These are phyloP conservation scores for Huntiella moniliformis DNA, from an alignment of 2,329 filamentous ascomycete species.

Conservation along the genomic window DNA sequence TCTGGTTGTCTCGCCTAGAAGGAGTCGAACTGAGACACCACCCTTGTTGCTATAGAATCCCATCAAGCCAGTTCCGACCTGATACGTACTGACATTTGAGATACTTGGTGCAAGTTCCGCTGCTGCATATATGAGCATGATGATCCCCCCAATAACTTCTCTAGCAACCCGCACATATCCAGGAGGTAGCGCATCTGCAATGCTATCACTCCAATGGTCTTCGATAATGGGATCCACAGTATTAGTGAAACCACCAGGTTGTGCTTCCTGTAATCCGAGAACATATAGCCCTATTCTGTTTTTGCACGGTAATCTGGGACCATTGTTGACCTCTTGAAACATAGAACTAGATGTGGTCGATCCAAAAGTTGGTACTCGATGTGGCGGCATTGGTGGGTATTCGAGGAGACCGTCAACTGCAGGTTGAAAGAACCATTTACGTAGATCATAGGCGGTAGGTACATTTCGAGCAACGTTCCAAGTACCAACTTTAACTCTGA, in stretches of 20 bases:
- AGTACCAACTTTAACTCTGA: conserved; percentile 75
- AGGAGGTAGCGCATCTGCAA: conserved; percentile 53
- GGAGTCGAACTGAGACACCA: conserved; percentile 59
- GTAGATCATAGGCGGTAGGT: conserved; percentile 73
- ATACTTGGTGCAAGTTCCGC: conserved; percentile 55
- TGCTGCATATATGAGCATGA: conserved; percentile 72
- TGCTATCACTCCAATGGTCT: conserved; percentile 61
- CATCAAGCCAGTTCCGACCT: conserved; percentile 73
- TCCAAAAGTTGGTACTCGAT: conserved; percentile 2
- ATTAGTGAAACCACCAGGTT: conserved; percentile 68
- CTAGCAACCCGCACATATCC: conserved; percentile 62
- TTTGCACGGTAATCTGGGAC: conserved; percentile 8
- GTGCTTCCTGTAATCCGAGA: conserved; percentile 77
- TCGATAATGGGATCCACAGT: conserved; percentile 50
- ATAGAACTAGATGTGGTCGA: conserved; percentile 6
- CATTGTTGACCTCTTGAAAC: conserved; percentile 8
- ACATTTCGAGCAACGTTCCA: conserved; percentile 87
- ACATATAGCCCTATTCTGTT: conserved; percentile 60
- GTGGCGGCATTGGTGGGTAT: conserved; percentile 5
- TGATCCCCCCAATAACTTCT: conserved; percentile 70
- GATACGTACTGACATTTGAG: conserved; percentile 62
- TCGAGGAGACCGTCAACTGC: conserved; percentile 15
- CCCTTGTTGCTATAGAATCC: conserved; percentile 97
- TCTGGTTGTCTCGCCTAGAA: conserved; percentile 77
- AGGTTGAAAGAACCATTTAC: conserved; percentile 61